These are phyloP conservation scores for Ophiostoma novo-ulmi DNA, from an alignment of 2,329 filamentous ascomycete genomes.

Conservation along the genomic window DNA sequence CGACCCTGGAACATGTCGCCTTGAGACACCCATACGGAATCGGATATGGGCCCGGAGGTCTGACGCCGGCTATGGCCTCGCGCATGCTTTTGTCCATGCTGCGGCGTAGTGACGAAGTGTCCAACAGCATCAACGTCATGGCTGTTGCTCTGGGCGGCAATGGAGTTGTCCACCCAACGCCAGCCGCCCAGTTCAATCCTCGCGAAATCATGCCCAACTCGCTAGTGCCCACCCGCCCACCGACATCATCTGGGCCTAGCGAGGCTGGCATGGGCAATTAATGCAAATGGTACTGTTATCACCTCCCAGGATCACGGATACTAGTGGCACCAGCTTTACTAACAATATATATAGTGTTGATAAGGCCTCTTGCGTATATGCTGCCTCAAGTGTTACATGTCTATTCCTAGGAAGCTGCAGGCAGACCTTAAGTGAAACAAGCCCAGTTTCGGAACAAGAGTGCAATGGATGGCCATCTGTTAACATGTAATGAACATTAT, in stretches of 20 bases:
- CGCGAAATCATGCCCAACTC: neutral
- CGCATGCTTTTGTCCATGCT: slow-evolving; percentile 13
- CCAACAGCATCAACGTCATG: slow-evolving; percentile 11
- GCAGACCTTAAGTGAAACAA: neutral
- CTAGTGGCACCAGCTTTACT: neutral
- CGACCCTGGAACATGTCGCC: slow-evolving; percentile 37
- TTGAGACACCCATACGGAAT: slow-evolving; percentile 37
- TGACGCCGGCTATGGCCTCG: slow-evolving; percentile 6
- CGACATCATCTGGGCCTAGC: neutral
- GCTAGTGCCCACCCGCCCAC: neutral
- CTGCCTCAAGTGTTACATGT: neutral
- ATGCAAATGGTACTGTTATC: neutral
- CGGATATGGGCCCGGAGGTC: slow-evolving; percentile 11
- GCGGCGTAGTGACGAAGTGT: slow-evolving; percentile 8
- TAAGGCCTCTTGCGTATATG: neutral
- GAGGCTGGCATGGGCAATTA: neutral
- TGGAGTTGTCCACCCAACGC: neutral
- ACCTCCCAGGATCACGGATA: neutral
- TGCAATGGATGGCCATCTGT: neutral
- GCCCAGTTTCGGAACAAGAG: neutral
- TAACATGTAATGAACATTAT: neutral
- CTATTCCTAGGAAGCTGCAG: neutral
- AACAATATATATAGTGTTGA: neutral
- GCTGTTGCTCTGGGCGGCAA: neutral
- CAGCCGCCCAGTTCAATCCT: neutral